phyloP scores from a whole-genome alignment of 2,329 filamentous ascomycete species.

The Huntiella bhutanensis region DNA sequence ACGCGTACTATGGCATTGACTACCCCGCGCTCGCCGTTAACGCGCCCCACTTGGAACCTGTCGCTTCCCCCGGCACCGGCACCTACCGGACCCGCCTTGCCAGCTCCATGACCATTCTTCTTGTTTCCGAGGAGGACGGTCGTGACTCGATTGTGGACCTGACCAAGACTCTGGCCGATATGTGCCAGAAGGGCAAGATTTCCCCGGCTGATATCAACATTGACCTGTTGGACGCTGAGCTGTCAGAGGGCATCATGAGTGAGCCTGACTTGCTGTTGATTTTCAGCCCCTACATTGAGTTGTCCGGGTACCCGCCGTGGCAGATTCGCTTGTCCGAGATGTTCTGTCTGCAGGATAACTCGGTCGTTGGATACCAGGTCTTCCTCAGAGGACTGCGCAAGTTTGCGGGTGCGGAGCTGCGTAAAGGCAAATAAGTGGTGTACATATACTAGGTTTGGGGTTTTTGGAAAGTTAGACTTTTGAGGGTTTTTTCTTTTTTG shows the following conservation, averaged over 20 bases:
- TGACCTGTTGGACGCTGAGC: slow-evolving; percentile 76
- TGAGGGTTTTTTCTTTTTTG: neutral
- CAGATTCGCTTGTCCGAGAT: slow-evolving; percentile 91
- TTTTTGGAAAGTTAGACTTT: neutral
- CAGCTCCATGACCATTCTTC: slow-evolving; percentile 11
- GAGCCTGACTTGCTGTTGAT: slow-evolving; percentile 82
- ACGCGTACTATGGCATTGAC: slow-evolving; percentile 66
- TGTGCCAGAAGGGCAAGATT: slow-evolving; percentile 81
- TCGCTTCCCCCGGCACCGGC: slow-evolving; percentile 15
- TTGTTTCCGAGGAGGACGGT: slow-evolving; percentile 76
- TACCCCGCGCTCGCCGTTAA: slow-evolving; percentile 48
- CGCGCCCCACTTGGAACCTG: slow-evolving; percentile 25
- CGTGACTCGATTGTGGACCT: slow-evolving; percentile 88
- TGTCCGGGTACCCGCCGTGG: slow-evolving; percentile 92
- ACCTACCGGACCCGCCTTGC: slow-evolving; percentile 13
- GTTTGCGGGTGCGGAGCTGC: slow-evolving; percentile 75
- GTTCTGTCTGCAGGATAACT: slow-evolving; percentile 58
- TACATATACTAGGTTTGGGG: neutral
- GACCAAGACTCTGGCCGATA: slow-evolving; percentile 82
- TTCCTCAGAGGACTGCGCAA: slow-evolving; percentile 72
- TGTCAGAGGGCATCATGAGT: slow-evolving; percentile 58
- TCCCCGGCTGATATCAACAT: slow-evolving; percentile 61
- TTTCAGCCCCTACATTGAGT: slow-evolving; percentile 65
- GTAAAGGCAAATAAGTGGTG: slow-evolving; percentile 44
- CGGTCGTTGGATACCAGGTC: slow-evolving; percentile 80